phyloP scores from a whole-genome alignment of 2,329 filamentous ascomycete genomes.

The Rutstroemia sp. region DNA sequence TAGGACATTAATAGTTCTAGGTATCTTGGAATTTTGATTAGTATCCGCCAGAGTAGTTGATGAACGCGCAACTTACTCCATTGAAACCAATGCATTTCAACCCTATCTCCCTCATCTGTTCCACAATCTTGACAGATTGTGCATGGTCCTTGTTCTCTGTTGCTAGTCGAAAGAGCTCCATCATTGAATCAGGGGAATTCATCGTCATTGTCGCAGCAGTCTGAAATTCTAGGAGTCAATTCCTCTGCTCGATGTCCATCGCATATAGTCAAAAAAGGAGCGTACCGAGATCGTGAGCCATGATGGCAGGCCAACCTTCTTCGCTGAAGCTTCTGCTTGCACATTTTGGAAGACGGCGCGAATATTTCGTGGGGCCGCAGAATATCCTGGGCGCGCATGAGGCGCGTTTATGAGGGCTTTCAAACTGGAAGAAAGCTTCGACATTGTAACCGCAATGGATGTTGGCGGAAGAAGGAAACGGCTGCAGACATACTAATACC shows the following conservation, averaged over 20 bases:
- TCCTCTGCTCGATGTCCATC: background rate
- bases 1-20: slow-evolving; percentile 76
- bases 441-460: slow-evolving; percentile 42
- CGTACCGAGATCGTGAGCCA: slow-evolving; percentile 61
- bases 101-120: slow-evolving; percentile 68
- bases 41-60: background rate
- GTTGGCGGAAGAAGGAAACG: background rate
- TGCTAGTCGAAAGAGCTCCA: slow-evolving; percentile 38
- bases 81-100: slow-evolving; percentile 76
- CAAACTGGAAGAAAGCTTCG: slow-evolving; percentile 63
- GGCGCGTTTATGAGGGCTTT: slow-evolving; percentile 69
- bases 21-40: slow-evolving; percentile 40
- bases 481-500: background rate
- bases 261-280: background rate
- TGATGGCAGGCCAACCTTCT: slow-evolving; percentile 53
- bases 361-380: slow-evolving; percentile 57
- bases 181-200: slow-evolving; percentile 73
- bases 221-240: slow-evolving; percentile 32
- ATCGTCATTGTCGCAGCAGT: slow-evolving; percentile 79
- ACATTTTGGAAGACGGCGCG: slow-evolving; percentile 57
- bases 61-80: slow-evolving; percentile 34
- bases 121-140: slow-evolving; percentile 38
- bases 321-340: slow-evolving; percentile 52
- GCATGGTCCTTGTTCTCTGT: slow-evolving; percentile 21
- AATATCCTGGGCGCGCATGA: slow-evolving; percentile 56